Evolutionary conservation across 495 filamentous ascomycete species (phyloP), one percentile per base, ranked within the genome.

Genomic region (Lophiotrema nucula): DNA sequence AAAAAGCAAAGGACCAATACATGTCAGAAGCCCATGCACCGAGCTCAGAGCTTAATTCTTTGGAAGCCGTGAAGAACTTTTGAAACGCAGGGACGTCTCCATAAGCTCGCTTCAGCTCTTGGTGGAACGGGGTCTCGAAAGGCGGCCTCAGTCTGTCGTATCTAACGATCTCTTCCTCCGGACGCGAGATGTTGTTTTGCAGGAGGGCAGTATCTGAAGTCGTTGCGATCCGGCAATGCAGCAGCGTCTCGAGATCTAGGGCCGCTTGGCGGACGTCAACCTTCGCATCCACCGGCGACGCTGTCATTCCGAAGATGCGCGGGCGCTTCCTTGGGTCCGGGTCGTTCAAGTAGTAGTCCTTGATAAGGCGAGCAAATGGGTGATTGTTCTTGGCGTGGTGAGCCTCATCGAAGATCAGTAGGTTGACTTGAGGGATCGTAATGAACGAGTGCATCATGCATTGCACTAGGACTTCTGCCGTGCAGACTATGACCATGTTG

Each of bases 321-420:
- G 93, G 95, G 1, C 83, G 79, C 18, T 72, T 75, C 0, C 70
- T 64, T 1, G 58, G 41, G n/a, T 68, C 69, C 0, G 73, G 67
- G 15, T 75, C 71, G 27, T 73, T 67, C 26, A 81, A 52, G 63
- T 97, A 98, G 56, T 86, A 89, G 33, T 97, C 89, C 62, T 88
- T 89, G 67, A 97, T 89, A 53, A 98, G 79, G 79, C 88, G 79
- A 22, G 93, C 92, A 70, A 96, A 98, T 0, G 90, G 78, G 66
- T 98, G 95, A 47, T 90, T 87, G 65, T 95, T 96, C 70, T 98
- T 97, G 1, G 95, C 85, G 68, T 97, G 93, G 65, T 98, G 93
- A 4, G 92, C 93, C 74, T 98, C 93, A 62, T 98, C 93, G 65
- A 97, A 97, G 48, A 97, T 86, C 19, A 98, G 73, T 5, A 98